Conservation (phyloP, 2,329 filamentous ascomycete species). For the Fusarium concolor region DNA sequence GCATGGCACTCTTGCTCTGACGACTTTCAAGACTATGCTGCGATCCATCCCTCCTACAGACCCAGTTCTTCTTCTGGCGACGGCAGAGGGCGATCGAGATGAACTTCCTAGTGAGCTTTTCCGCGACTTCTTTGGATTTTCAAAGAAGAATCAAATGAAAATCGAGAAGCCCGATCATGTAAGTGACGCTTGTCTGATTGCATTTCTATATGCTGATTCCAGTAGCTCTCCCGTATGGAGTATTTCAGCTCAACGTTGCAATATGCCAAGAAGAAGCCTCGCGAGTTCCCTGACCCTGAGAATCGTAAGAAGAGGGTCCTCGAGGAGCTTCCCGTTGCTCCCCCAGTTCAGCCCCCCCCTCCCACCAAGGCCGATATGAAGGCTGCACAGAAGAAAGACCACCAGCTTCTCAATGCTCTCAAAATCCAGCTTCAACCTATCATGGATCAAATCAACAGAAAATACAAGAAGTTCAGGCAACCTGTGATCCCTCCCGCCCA, state of each 20-base stretch:
- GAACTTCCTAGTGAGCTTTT: slow-evolving; percentile 73
- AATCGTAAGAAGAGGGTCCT: slow-evolving; percentile 89
- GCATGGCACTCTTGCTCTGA: slow-evolving; percentile 73
- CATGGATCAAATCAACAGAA: slow-evolving; percentile 95
- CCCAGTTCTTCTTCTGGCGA: slow-evolving; percentile 87
- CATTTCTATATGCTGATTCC: slow-evolving; percentile 10
- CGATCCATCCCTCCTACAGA: slow-evolving; percentile 89
- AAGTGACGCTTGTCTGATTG: slow-evolving; percentile 46
- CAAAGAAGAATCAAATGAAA: slow-evolving; percentile 78
- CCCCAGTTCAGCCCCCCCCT: slow-evolving; percentile 74
- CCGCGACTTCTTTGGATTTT: slow-evolving; percentile 86
- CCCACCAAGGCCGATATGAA: slow-evolving; percentile 84
- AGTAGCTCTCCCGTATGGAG: slow-evolving; percentile 71
- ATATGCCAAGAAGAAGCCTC: slow-evolving; percentile 82
- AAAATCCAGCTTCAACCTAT: slow-evolving; percentile 93
- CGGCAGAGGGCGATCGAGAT: slow-evolving; percentile 76
- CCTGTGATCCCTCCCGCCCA: slow-evolving; percentile 79
- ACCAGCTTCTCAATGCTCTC: slow-evolving; percentile 83
- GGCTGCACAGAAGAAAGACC: slow-evolving; percentile 82
- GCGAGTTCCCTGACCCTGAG: slow-evolving; percentile 86
- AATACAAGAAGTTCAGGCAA: slow-evolving; percentile 88
- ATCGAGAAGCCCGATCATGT: slow-evolving; percentile 75
- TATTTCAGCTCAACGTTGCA: slow-evolving; percentile 82
- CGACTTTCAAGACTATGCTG: slow-evolving; percentile 85
- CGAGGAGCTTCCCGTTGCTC: slow-evolving; percentile 80